Percentiles rank a stretch among this genome's conserved stretches.
phyloP scores from a whole-genome alignment of 345 rosid species.

The Theobroma cacao region DNA sequence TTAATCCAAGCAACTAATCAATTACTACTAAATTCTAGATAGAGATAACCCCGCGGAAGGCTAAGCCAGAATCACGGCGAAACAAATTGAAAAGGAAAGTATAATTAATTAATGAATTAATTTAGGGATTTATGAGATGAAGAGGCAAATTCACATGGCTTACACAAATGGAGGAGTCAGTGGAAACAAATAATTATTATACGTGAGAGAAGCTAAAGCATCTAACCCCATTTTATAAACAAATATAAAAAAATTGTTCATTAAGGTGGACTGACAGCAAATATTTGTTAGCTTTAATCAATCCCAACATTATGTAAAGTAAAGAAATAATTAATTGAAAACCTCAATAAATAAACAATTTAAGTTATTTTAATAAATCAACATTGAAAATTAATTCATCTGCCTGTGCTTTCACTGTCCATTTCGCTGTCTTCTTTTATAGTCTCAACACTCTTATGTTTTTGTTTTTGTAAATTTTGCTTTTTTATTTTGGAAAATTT shows the following conservation, averaged over 20 bases:
- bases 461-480: too few species aligned
- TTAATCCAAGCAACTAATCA: too few species aligned
- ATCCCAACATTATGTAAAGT: neutral
- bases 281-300: neutral
- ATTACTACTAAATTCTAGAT: too few species aligned
- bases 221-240: neutral
- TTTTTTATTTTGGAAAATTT: too few species aligned
- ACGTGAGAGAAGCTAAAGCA: neutral
- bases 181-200: neutral
- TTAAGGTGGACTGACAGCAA: neutral
- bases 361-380: too few species aligned
- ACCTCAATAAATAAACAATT: neutral
- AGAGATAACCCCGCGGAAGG: neutral
- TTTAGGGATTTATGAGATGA: neutral
- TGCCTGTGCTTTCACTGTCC: too few species aligned
- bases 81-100: neutral
- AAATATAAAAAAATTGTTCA: neutral
- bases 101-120: neutral
- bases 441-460: too few species aligned
- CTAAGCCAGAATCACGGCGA: neutral
- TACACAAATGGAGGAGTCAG: neutral
- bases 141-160: neutral
- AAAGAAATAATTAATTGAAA: neutral
- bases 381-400: too few species aligned
- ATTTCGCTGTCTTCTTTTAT: too few species aligned